Percentiles rank a stretch among this genome's conserved stretches.
Evolutionary conservation across 1,139 yeast genomes (phyloP).

Genomic region (Pichia sp.): DNA sequence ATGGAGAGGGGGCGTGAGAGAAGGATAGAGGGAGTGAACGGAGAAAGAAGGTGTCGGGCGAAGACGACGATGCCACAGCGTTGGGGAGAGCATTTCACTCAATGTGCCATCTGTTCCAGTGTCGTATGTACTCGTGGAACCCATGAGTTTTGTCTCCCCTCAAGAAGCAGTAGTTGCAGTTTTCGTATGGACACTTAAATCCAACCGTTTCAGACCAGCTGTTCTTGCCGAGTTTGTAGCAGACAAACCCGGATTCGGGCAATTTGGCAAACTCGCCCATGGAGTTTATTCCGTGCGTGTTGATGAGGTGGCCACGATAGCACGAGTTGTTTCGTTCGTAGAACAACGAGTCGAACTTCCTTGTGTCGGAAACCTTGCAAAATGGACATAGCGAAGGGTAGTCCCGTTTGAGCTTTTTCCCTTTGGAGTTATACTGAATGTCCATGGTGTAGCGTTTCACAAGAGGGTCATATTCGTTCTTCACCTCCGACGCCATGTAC

Average conservation of each 20-base stretch:
- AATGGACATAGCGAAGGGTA: conserved; percentile 18
- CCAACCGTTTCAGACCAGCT: conserved; percentile 15
- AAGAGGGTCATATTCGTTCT: conserved; percentile 11
- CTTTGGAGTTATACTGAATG: conserved; percentile 6
- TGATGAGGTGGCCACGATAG: conserved; percentile 20
- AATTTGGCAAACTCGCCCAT: conserved; percentile 12
- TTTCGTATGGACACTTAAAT: conserved; percentile 15
- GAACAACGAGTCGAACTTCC: conserved; percentile 12
- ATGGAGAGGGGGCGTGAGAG: not conserved
- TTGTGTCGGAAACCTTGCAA: conserved; percentile 9
- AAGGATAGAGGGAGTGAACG: not conserved
- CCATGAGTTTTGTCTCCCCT: conserved; percentile 18
- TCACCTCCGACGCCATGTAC: conserved; percentile 9
- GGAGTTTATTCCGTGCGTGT: conserved; percentile 20
- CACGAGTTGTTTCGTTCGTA: conserved; percentile 21
- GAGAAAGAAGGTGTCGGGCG: not conserved
- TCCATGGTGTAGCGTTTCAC: conserved; percentile 9
- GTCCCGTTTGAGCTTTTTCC: conserved; percentile 14
- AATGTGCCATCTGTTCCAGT: conserved; percentile 14
- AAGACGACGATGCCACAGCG: too few species aligned
- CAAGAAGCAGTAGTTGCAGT: conserved; percentile 11
- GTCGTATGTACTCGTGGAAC: conserved; percentile 17
- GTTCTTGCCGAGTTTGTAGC: conserved; percentile 15
- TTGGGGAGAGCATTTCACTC: not conserved
- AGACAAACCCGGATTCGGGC: conserved; percentile 14